Evolutionary conservation across 1,139 yeast genomes (phyloP).

Genomic region (Saccharomyces hybrid): DNA sequence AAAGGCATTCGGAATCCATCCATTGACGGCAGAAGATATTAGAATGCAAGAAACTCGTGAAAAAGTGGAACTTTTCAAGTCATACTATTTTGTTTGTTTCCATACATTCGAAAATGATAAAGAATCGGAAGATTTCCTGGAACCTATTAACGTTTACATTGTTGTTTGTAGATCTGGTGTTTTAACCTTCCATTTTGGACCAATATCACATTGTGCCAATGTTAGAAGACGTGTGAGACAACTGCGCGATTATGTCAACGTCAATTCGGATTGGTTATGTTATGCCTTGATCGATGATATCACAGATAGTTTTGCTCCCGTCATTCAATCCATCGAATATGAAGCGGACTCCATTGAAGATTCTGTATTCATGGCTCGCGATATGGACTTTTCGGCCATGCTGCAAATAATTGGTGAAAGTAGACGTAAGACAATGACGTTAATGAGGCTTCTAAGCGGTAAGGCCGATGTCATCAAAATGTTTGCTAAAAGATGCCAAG

Average conservation of each 20-base stretch:
- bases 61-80: conserved; percentile 68
- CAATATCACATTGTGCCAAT: conserved; percentile 73
- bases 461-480: conserved; percentile 96
- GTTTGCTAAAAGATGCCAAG: conserved; percentile 95
- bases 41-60: conserved; percentile 81
- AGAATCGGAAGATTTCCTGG: conserved; percentile 73
- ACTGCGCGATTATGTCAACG: conserved; percentile 77
- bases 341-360: conserved; percentile 93
- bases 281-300: conserved; percentile 91
- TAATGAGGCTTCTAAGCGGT: conserved; percentile 83
- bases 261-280: conserved; percentile 88
- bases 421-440: conserved; percentile 86
- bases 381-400: conserved; percentile 63
- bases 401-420: conserved; percentile 80
- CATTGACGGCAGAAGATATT: conserved; percentile 79
- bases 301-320: conserved; percentile 90
- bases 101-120: conserved; percentile 72
- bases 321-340: conserved; percentile 74
- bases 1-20: conserved; percentile 75
- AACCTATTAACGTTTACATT: conserved; percentile 80
- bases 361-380: conserved; percentile 58
- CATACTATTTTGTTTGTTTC: conserved; percentile 74
- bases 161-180: conserved; percentile 84
- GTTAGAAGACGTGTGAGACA: conserved; percentile 91
- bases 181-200: conserved; percentile 77